Evolutionary conservation across 371 early-diverging fungal genomes (phyloP), one percentile per base, ranked within the genome.

Genomic region (Haplosporangium sp.): DNA sequence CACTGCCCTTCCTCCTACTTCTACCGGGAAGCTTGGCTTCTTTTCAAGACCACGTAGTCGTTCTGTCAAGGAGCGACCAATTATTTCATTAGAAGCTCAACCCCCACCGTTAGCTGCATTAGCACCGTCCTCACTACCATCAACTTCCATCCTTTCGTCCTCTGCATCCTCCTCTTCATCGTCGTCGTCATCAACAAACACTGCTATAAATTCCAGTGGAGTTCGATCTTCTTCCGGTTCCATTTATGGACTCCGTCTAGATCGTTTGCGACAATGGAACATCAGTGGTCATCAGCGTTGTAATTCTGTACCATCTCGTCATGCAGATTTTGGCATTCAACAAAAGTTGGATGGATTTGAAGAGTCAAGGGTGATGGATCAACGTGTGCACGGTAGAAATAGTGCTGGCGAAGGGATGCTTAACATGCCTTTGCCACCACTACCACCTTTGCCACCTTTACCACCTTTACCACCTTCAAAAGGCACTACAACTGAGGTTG

Each of bases 21-120:
- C 27, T 27, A 27, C 27, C 27, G 45, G 45, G 1, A 45, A 45
- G 13, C 38, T 55, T 0, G 74, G 74, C 4, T 53, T 71, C 34
- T 71, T 77, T 61, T 67, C 68, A 44, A 45, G 77, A 40, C 69
- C 77, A 27, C 58, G 77, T 17, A 77, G 77, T 57, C 68, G 77
- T 8, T 77, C 77, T 38, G 68, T 77, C 27, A 67, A 61, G 44
- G 77, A 72, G 52, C 38, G 61, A 3, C 61, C 61, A 17, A 62
- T 65, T 0, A 40, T 38, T 17, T 39, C 39, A 40, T 61, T 72
- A 17, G 64, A 64, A 10, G 1, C 50, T 11, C 39, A 44, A 9
- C 37, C 65, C 1, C 61, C 61, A 52, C 52, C 15, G 52, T 17
- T n/a, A 52, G 11, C 52, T n/a, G 15, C 52, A 27, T 45, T 13